Base-by-base conservation (phyloP, 257 asterid genomes). In the Solanum megistacrolobum region DNA sequence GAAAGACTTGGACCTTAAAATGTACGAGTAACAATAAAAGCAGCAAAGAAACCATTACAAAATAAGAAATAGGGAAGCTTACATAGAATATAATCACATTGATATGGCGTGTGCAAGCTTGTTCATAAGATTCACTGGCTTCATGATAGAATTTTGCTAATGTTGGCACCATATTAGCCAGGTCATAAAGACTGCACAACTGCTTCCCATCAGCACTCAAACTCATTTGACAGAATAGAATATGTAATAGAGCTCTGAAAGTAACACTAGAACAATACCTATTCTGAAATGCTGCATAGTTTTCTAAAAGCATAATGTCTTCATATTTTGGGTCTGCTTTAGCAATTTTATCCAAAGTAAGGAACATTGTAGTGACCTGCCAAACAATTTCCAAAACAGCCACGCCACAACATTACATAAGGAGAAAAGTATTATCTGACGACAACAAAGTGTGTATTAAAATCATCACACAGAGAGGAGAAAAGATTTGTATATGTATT, bases 201-300 rank as follows among this genome's bases (percentile, higher is more conserved):
- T 84, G 85, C 62, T 87, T 81, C 89, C 88, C 88, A 89, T 79
- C 88, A 93, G 91, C 73, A 76, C 86, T 48, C 68, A 29, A 82
- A 82, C 31, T 46, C 46, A 82, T 31, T 48, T 82, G 69, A 82
- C 14, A 11, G 43, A 48, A 82, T 20, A 82, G 43, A 82, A 82
- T 48, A 31, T 48, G 43, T 18, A 18, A 48, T 48, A 48, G 86
- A 82, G 85, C 23, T 48, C 71, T 48, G 43, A 31, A 82, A 29
- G 69, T 25, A 81, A 31, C 43, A 82, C 34, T 52, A 82, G 46
- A 60, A 55, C 6, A 14, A 21, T 92, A 97, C 99, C 99, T 95
- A 91, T 97, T 97, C 86, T 97, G 99, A 88, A 97, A 97, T 85
- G 99, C 96, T 55, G 99, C 99, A 92, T 97, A 97, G 92, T 97